phyloP scores from a whole-genome alignment of 2,329 filamentous ascomycete species.

The Neopestalotiopsis clavispora region DNA sequence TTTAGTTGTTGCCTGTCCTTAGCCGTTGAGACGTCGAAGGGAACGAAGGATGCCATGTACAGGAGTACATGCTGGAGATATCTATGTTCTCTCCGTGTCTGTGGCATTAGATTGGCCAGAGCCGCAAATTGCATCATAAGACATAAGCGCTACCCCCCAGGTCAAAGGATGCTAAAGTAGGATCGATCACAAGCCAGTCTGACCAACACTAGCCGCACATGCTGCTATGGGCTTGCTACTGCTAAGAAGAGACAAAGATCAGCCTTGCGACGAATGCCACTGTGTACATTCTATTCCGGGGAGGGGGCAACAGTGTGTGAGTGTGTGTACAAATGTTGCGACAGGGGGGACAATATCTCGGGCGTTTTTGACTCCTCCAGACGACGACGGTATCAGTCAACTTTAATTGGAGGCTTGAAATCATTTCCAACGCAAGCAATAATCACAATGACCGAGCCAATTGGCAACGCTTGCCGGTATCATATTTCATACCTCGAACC shows the following conservation, averaged over 20 bases:
- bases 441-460: neutral
- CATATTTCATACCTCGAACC: neutral
- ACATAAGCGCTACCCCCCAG: conserved; percentile 5
- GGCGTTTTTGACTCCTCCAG: neutral
- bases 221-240: no score
- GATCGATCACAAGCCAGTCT: conserved; percentile 3
- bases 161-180: neutral
- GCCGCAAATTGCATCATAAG: conserved; percentile 14
- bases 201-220: neutral
- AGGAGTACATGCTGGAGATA: neutral
- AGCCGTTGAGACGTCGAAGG: no score
- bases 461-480: neutral
- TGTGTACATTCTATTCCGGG: no score
- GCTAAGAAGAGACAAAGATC: conserved; percentile 3
- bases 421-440: neutral
- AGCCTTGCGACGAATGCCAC: neutral
- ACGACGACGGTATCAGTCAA: neutral
- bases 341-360: neutral
- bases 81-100: neutral
- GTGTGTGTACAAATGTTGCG: neutral
- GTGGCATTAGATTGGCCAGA: neutral
- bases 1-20: no score
- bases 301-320: neutral
- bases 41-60: neutral
- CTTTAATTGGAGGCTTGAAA: neutral